A percentile compares a stretch with the other conserved stretches of the same genome.
These are phyloP conservation scores for Trichosporon coremiiforme DNA, from an alignment of 1,284 basidiomycete species.

Conservation along the genomic window DNA sequence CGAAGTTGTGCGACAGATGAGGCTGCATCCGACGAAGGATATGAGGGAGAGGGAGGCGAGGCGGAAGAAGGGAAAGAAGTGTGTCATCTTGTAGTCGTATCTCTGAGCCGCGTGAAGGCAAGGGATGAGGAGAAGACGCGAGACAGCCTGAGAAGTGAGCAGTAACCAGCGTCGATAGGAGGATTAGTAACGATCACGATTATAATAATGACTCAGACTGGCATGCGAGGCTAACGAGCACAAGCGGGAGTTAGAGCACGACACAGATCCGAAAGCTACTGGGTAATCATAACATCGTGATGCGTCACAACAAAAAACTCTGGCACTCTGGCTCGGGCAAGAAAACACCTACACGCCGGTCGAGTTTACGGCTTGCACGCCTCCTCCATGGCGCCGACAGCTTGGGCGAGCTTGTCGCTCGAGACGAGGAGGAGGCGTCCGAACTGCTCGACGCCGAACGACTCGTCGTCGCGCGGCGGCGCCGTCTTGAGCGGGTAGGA, in stretches of 20 bases:
- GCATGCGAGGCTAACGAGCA: not conserved
- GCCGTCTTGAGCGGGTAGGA: constrained; percentile 69
- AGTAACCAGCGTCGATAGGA: not conserved
- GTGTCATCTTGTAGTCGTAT: constrained; percentile 37
- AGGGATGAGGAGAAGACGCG: too few species aligned
- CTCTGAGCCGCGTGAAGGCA: too few species aligned
- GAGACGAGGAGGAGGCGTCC: constrained; percentile 74
- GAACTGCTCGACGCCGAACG: constrained; percentile 76
- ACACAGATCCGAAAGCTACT: not conserved
- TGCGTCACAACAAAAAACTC: constrained; percentile 6
- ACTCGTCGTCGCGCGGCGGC: constrained; percentile 67
- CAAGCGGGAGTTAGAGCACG: not conserved
- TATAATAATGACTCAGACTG: not conserved
- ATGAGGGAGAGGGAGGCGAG: constrained; percentile 16
- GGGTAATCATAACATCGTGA: constrained; percentile 1
- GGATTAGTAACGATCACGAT: not conserved
- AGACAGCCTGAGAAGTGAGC: too few species aligned
- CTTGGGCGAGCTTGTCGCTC: constrained; percentile 44
- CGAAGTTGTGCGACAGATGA: constrained; percentile 40
- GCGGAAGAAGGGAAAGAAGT: constrained; percentile 29
- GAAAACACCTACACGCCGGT: not conserved
- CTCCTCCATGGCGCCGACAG: constrained; percentile 55
- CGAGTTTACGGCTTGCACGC: constrained; percentile 33
- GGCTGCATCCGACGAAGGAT: constrained; percentile 19
- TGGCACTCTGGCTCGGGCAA: not conserved